phyloP scores from a whole-genome alignment of 2,329 filamentous ascomycete genomes.

The Volutella citrinella region DNA sequence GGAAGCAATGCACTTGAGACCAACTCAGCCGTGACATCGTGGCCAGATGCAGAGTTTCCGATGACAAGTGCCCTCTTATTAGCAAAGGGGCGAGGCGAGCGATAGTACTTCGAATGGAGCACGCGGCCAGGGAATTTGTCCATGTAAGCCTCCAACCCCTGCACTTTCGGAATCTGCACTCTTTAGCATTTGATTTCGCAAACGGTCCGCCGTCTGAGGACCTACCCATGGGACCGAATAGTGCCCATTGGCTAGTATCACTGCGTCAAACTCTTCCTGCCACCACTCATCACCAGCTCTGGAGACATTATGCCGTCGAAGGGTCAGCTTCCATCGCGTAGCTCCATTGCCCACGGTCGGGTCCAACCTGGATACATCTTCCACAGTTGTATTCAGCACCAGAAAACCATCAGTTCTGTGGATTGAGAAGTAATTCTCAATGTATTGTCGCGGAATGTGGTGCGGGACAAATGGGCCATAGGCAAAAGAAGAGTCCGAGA shows the following conservation, averaged over 20 bases:
- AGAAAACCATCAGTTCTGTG: slow-evolving; percentile 46
- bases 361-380: slow-evolving; percentile 40
- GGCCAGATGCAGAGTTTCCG: slow-evolving; percentile 44
- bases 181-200: no score
- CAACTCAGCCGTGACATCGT: slow-evolving; percentile 38
- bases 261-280: slow-evolving; percentile 47
- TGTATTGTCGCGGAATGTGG: slow-evolving; percentile 51
- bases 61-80: slow-evolving; percentile 36
- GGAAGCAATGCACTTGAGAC: slow-evolving; percentile 36
- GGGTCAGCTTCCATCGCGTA: slow-evolving; percentile 43
- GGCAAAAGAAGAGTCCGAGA: slow-evolving; percentile 50
- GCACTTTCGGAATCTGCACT: slow-evolving; percentile 43
- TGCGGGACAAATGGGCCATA: slow-evolving; percentile 57
- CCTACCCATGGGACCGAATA: slow-evolving; percentile 45
- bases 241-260: slow-evolving; percentile 42
- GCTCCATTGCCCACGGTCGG: slow-evolving; percentile 9
- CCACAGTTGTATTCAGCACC: slow-evolving; percentile 49
- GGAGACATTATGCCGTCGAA: slow-evolving; percentile 43
- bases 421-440: slow-evolving; percentile 52
- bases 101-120: slow-evolving; percentile 45
- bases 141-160: slow-evolving; percentile 40
- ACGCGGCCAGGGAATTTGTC: slow-evolving; percentile 37
- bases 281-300: slow-evolving; percentile 50
- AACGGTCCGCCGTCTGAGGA: no score
- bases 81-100: slow-evolving; percentile 32